Evolutionary conservation across 768 basidiomycete species (phyloP).

Genomic region (Terana coerulea): DNA sequence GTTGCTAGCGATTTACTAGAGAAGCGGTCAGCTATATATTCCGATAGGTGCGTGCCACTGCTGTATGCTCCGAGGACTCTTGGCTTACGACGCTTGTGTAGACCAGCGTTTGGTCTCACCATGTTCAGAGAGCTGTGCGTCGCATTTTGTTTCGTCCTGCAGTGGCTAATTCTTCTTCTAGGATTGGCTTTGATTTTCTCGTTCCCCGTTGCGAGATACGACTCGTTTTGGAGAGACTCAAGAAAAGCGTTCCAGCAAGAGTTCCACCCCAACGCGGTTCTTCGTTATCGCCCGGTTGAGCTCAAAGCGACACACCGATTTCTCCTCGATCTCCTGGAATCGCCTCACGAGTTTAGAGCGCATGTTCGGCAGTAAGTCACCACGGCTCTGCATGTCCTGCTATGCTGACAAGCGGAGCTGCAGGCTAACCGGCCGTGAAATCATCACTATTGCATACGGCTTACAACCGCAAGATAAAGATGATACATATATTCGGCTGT

Average conservation of each 20-base stretch:
- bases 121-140: conserved; percentile 10
- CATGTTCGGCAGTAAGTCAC: conserved; percentile 14
- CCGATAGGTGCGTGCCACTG: conserved; percentile 22
- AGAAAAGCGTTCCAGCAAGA: conserved; percentile 13
- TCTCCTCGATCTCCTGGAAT: conserved; percentile 1
- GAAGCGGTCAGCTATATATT: conserved; percentile 30
- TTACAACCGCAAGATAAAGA: conserved; percentile 12
- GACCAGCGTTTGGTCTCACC: conserved; percentile 10
- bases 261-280: conserved; percentile 6
- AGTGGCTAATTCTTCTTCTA: not conserved
- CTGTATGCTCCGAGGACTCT: not conserved
- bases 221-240: conserved; percentile 4
- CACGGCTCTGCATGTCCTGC: not conserved
- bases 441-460: conserved; percentile 15
- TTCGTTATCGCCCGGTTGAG: conserved; percentile 5
- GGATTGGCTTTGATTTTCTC: conserved; percentile 11
- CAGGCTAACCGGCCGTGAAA: conserved; percentile 14
- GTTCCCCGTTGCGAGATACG: conserved; percentile 15
- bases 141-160: too few relatives aligned
- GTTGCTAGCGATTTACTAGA: conserved; percentile 33
- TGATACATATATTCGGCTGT: conserved; percentile 15
- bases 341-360: conserved; percentile 7
- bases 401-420: too few relatives aligned
- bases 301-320: conserved; percentile 4
- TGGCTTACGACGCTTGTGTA: not conserved